These are phyloP conservation scores for Breynia disticha DNA, from an alignment of 441 rosid genomes.

Conservation along the genomic window DNA sequence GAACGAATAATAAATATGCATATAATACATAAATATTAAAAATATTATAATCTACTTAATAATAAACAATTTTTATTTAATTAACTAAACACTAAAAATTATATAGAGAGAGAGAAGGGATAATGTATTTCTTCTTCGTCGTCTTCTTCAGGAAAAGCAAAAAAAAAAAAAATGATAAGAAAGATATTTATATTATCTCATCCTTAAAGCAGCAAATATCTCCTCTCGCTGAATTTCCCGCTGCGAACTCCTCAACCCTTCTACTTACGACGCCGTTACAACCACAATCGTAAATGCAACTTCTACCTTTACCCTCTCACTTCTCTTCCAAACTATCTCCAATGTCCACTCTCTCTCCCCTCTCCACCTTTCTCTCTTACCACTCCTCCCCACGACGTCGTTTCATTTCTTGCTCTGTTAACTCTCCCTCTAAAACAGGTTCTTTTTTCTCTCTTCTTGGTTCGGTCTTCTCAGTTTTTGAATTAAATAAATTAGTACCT, in stretches of 20 bases:
- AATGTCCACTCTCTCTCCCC: slow-evolving; percentile 54
- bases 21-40: no score
- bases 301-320: no score
- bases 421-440: slow-evolving; percentile 43
- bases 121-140: no score
- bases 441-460: not conserved
- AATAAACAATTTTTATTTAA: no score
- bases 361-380: slow-evolving; percentile 29
- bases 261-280: no score
- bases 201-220: slow-evolving; percentile 16
- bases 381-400: slow-evolving; percentile 21
- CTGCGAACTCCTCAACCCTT: no score
- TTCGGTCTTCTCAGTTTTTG: not conserved
- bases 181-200: slow-evolving; percentile 12
- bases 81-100: no score
- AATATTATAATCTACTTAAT: no score
- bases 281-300: no score
- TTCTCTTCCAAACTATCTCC: slow-evolving; percentile 17
- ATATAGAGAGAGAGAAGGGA: no score
- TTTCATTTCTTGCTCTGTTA: slow-evolving; percentile 40
- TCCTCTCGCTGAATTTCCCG: slow-evolving; percentile 19
- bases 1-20: no score
- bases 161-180: slow-evolving; percentile 19
- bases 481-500: not conserved
- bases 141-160: no score